These are phyloP conservation scores for Debaryomyces singareniensis DNA, from an alignment of 1,139 yeast genomes.

Conservation along the genomic window DNA sequence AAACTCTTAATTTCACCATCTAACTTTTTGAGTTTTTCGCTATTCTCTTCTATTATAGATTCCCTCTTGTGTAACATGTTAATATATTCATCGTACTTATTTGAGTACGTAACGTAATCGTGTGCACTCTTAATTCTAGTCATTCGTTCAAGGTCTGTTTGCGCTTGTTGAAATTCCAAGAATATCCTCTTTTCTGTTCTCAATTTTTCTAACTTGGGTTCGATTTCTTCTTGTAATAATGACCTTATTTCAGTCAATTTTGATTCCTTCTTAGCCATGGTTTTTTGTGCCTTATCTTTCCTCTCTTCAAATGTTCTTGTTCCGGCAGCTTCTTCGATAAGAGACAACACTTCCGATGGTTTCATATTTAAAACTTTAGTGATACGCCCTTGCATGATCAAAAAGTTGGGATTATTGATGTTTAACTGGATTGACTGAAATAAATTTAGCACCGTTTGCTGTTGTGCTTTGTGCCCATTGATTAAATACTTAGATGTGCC, in stretches of 20 bases:
- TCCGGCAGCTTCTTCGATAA: conserved; percentile 98
- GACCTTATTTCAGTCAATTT: conserved; percentile 73
- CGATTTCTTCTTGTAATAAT: conserved; percentile 78
- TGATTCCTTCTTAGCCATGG: conserved; percentile 85
- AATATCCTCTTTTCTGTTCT: conserved; percentile 77
- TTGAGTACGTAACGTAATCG: conserved; percentile 49
- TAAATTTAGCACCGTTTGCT: conserved; percentile 81
- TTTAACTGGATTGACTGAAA: conserved; percentile 94
- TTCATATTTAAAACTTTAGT: conserved; percentile 97
- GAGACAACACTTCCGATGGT: conserved; percentile 79
- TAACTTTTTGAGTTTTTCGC: conserved; percentile 36
- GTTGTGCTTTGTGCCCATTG: conserved; percentile 96
- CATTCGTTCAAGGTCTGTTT: conserved; percentile 71
- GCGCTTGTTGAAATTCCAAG: conserved; percentile 81
- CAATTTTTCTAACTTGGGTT: conserved; percentile 81
- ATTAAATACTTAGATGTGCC: conserved; percentile 89
- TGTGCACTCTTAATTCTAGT: conserved; percentile 73
- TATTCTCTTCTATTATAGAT: conserved; percentile 27
- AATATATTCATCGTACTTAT: conserved; percentile 35
- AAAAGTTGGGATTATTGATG: conserved; percentile 92
- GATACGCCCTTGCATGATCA: conserved; percentile 98
- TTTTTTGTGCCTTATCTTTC: conserved; percentile 84
- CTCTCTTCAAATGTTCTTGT: conserved; percentile 94
- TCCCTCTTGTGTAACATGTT: conserved; percentile 31
- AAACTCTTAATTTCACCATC: conserved; percentile 53